phyloP scores from a whole-genome alignment of 2,329 filamentous ascomycete species.

The Beauveria scarabaeidicola region DNA sequence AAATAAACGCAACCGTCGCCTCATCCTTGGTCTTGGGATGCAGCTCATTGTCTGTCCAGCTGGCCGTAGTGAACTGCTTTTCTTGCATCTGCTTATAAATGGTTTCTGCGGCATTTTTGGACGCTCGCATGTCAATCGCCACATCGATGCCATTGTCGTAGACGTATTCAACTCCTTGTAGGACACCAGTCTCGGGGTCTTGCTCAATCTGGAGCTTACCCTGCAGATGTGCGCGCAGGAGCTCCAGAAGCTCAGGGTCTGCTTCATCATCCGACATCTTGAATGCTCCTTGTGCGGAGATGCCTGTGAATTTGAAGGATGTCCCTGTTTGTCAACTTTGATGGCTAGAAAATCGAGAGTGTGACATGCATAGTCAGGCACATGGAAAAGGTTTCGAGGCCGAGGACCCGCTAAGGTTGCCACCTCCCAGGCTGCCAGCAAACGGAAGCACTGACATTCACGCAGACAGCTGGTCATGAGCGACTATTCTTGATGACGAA shows the following conservation, averaged over 20 bases:
- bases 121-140: conserved; percentile 72
- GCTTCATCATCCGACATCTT: conserved; percentile 86
- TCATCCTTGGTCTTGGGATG: conserved; percentile 80
- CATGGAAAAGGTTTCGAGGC: not conserved
- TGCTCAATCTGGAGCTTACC: conserved; percentile 45
- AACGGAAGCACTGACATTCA: not conserved
- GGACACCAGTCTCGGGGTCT: conserved; percentile 70
- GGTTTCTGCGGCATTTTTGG: conserved; percentile 69
- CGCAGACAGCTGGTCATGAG: not conserved
- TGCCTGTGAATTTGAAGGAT: not conserved
- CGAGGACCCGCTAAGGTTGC: not conserved
- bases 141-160: conserved; percentile 93
- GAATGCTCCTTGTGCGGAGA: not conserved
- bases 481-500: not conserved
- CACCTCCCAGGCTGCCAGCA: not conserved
- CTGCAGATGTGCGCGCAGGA: conserved; percentile 72
- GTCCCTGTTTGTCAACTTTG: not conserved
- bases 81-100: conserved; percentile 78
- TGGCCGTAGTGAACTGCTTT: conserved; percentile 73
- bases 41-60: conserved; percentile 81
- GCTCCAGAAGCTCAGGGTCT: conserved; percentile 77
- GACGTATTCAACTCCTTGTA: conserved; percentile 75
- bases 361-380: not conserved
- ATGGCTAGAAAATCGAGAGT: not conserved
- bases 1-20: conserved; percentile 80